Evolutionary conservation across 1,139 yeast species (phyloP).

Genomic region (Kodamaea ohmeri): DNA sequence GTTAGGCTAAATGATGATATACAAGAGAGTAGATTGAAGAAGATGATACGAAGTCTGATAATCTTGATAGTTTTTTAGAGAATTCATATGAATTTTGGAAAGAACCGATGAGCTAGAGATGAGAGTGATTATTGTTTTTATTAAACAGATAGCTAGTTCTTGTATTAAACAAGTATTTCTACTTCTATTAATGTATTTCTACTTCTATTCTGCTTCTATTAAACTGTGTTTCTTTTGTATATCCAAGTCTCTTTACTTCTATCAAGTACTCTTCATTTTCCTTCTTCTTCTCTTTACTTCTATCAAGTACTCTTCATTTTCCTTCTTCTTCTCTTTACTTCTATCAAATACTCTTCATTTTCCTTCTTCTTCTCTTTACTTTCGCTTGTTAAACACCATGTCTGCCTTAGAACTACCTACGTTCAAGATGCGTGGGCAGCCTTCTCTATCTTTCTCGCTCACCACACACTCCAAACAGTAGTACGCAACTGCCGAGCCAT

Average conservation of each 20-base stretch:
- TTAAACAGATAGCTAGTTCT: too few relatives aligned
- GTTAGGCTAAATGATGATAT: too few relatives aligned
- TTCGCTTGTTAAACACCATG: constrained; percentile 55
- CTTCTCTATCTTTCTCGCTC: constrained; percentile 81
- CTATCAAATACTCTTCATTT: background rate
- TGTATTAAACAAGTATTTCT: too few relatives aligned
- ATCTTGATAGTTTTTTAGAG: too few relatives aligned
- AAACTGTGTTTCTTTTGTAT: too few relatives aligned
- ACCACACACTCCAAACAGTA: constrained; percentile 87
- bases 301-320: background rate
- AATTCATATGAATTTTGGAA: too few relatives aligned
- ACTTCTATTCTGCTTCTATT: too few relatives aligned
- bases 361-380: constrained; percentile 37
- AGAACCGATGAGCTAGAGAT: too few relatives aligned
- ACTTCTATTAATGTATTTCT: too few relatives aligned
- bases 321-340: background rate
- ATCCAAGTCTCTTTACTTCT: background rate
- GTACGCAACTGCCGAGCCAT: constrained; percentile 68
- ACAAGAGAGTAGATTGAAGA: too few relatives aligned
- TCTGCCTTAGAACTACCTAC: constrained; percentile 76
- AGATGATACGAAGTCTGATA: too few relatives aligned
- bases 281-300: background rate
- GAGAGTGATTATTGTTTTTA: too few relatives aligned
- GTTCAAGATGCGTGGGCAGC: constrained; percentile 85
- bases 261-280: background rate